Conservation (phyloP, 495 filamentous ascomycete species). For the Aspergillus egyptiacus region DNA sequence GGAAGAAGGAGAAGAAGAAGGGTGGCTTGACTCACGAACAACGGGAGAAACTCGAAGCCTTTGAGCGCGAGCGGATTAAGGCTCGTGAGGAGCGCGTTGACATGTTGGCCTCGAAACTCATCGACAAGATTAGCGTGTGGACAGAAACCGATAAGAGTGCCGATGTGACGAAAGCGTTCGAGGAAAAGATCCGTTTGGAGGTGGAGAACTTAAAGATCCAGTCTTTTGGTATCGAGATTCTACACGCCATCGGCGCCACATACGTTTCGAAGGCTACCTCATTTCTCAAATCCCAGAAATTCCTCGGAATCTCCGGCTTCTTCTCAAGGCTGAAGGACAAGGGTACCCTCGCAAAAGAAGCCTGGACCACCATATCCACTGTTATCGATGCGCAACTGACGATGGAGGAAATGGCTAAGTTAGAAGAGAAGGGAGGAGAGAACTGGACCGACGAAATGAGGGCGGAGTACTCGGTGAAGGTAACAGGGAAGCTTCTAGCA, state of each 20-base stretch:
- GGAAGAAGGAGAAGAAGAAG: constrained; percentile 85
- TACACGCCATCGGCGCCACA: constrained; percentile 87
- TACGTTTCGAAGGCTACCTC: constrained; percentile 83
- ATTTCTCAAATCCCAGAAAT: constrained; percentile 91
- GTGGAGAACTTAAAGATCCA: constrained; percentile 99
- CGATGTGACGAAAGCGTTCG: constrained; percentile 83
- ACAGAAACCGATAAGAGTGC: constrained; percentile 88
- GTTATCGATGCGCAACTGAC: constrained; percentile 98
- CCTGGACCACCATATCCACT: constrained; percentile 93
- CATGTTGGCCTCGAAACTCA: constrained; percentile 72
- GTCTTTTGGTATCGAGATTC: constrained; percentile 92
- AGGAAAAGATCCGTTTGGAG: constrained; percentile 88
- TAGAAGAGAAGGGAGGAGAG: constrained; percentile 91
- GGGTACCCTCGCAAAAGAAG: constrained; percentile 92
- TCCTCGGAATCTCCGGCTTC: constrained; percentile 92
- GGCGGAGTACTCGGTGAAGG: constrained; percentile 88
- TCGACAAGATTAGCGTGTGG: constrained; percentile 91
- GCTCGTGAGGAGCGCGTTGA: constrained; percentile 89
- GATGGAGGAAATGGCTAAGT: constrained; percentile 97
- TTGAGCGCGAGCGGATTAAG: constrained; percentile 76
- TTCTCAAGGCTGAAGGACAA: constrained; percentile 93
- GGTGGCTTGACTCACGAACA: constrained; percentile 78
- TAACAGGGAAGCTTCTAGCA: constrained; percentile 97
- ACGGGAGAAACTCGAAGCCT: constrained; percentile 77
- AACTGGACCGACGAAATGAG: constrained; percentile 99